Evolutionary conservation across 768 basidiomycete genomes (phyloP).

Genomic region (Pulveroboletus sp.): DNA sequence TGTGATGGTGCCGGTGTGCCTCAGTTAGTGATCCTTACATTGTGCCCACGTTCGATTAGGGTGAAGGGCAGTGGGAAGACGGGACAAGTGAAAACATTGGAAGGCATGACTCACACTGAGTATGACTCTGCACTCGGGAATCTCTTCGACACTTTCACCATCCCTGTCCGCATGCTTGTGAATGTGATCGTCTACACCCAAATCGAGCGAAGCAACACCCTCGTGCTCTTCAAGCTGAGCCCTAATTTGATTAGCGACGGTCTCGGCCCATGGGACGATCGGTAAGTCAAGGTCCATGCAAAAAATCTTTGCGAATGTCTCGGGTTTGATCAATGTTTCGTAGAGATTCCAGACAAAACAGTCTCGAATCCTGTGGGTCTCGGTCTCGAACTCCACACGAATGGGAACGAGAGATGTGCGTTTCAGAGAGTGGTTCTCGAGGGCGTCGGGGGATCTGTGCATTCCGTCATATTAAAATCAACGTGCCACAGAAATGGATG

Average conservation of each 20-base stretch:
- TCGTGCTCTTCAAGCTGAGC: constrained; percentile 91
- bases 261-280: constrained; percentile 60
- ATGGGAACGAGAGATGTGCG: constrained; percentile 75
- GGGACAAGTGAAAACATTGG: constrained; percentile 1
- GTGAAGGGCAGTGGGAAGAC: constrained; percentile 12
- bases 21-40: constrained; percentile 12
- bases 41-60: constrained; percentile 16
- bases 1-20: neutral
- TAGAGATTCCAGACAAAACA: constrained; percentile 95
- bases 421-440: constrained; percentile 59
- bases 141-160: constrained; percentile 54
- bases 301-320: constrained; percentile 80
- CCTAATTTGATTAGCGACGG: constrained; percentile 80
- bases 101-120: constrained; percentile 53
- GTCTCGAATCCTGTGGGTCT: constrained; percentile 87
- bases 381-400: constrained; percentile 92
- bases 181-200: constrained; percentile 41
- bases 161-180: constrained; percentile 14
- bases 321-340: constrained; percentile 82
- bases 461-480: constrained; percentile 17
- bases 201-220: constrained; percentile 72
- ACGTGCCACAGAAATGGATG: constrained; percentile 17
- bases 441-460: constrained; percentile 56
- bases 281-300: constrained; percentile 86
- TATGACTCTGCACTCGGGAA: constrained; percentile 78